phyloP scores from a whole-genome alignment of 148 eudicot species.

The Oxyria digyna region DNA sequence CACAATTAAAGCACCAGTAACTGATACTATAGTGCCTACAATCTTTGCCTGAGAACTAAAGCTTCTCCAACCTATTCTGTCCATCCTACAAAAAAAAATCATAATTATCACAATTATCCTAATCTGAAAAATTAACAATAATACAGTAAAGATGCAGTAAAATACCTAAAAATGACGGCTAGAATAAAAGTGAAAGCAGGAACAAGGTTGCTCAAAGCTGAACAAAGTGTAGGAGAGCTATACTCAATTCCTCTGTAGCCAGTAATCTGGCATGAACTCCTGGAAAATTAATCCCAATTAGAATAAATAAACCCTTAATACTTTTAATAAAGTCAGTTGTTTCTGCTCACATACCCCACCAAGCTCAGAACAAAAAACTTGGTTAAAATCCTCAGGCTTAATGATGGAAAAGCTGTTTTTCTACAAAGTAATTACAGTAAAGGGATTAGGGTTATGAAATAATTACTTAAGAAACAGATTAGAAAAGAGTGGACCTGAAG shows the following conservation, averaged over 20 bases:
- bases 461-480: neutral
- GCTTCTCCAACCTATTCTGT: conserved; percentile 41
- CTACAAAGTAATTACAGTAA: conserved; percentile 9
- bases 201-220: conserved; percentile 37
- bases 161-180: conserved; percentile 35
- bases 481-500: conserved; percentile 16
- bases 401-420: conserved; percentile 18
- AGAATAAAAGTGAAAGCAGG: conserved; percentile 42
- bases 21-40: conserved; percentile 47
- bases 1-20: conserved; percentile 55
- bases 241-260: conserved; percentile 32
- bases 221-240: conserved; percentile 34
- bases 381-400: conserved; percentile 18
- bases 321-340: too few relatives aligned
- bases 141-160: too few relatives aligned
- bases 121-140: too few relatives aligned
- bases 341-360: conserved; percentile 21
- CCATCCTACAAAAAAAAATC: conserved; percentile 37
- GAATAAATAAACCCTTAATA: too few relatives aligned
- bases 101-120: neutral
- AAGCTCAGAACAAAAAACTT: conserved; percentile 22
- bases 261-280: conserved; percentile 19
- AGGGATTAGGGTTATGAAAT: neutral
- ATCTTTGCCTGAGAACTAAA: conserved; percentile 50
- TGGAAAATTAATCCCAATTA: neutral